Percentiles rank a stretch among this genome's conserved stretches.
Conservation (phyloP, 78 protist genomes). For the Cavenderia fasciculata region DNA sequence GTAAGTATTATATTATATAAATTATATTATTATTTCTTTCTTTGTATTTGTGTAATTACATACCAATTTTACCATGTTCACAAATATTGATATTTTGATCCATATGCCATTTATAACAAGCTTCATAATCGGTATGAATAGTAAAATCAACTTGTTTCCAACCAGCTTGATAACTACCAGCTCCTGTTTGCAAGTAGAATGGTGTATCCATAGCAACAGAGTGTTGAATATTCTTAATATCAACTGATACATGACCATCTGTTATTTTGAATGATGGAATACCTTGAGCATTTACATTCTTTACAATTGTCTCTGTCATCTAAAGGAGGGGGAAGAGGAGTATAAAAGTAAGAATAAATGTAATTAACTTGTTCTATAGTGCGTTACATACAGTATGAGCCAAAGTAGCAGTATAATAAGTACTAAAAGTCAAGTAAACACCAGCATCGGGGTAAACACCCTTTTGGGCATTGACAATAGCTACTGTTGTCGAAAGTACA, state of each 20-base stretch:
- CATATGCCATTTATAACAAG: too few species aligned
- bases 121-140: conserved; percentile 11
- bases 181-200: too few species aligned
- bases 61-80: conserved; percentile 22
- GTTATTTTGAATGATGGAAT: background rate
- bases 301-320: background rate
- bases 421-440: background rate
- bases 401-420: background rate
- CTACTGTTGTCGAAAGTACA: too few species aligned
- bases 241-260: background rate
- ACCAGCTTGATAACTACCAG: too few species aligned
- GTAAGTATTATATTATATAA: conserved; percentile 25
- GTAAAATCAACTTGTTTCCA: conserved; percentile 10
- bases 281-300: background rate
- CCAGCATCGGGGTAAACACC: conserved; percentile 5
- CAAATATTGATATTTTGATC: background rate
- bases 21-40: background rate
- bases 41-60: background rate
- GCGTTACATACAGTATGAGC: background rate
- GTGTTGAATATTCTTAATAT: too few species aligned
- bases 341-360: too few species aligned
- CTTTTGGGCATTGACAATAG: background rate
- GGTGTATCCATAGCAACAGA: too few species aligned
- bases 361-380: background rate
- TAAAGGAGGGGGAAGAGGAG: background rate